phyloP scores from a whole-genome alignment of 2,329 filamentous ascomycete species.

The Ascomycota sp. region DNA sequence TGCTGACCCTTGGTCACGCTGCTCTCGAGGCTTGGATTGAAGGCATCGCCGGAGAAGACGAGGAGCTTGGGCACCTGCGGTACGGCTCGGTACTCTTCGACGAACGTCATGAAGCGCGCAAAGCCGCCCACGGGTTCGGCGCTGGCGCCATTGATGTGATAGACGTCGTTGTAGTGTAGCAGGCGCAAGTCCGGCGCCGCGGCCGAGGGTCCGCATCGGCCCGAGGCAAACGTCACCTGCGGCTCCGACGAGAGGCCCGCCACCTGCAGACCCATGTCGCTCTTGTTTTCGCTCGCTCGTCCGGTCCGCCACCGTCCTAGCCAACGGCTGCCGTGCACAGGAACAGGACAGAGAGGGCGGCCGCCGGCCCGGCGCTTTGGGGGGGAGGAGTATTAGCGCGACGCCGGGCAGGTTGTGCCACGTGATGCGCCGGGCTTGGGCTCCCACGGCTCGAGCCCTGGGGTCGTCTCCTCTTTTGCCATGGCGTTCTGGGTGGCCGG shows the following conservation, averaged over 20 bases:
- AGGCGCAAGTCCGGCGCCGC: constrained; percentile 49
- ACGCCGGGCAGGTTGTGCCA: no score
- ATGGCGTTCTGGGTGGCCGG: no score
- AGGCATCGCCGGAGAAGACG: constrained; percentile 80
- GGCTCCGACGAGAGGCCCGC: constrained; percentile 9
- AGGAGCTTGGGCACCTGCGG: constrained; percentile 42
- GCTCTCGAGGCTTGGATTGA: constrained; percentile 78
- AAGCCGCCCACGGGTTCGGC: constrained; percentile 70
- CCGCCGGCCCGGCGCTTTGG: no score
- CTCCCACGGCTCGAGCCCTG: no score
- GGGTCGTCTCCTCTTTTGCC: no score
- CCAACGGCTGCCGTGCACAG: no score
- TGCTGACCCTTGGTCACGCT: constrained; percentile 61
- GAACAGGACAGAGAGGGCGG: no score
- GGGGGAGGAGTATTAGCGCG: no score
- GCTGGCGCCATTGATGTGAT: constrained; percentile 59
- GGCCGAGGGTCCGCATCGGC: constrained; percentile 2
- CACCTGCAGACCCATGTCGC: no score
- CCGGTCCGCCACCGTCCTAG: no score
- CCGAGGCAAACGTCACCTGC: constrained; percentile 7
- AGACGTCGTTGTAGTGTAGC: constrained; percentile 85
- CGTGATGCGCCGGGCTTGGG: no score
- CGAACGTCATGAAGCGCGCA: constrained; percentile 58
- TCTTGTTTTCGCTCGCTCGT: background rate
- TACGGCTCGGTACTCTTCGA: constrained; percentile 51